Evolutionary conservation across 2,329 filamentous ascomycete species (phyloP), one percentile per base, ranked within the genome.

Genomic region (Passalora sequoiae): DNA sequence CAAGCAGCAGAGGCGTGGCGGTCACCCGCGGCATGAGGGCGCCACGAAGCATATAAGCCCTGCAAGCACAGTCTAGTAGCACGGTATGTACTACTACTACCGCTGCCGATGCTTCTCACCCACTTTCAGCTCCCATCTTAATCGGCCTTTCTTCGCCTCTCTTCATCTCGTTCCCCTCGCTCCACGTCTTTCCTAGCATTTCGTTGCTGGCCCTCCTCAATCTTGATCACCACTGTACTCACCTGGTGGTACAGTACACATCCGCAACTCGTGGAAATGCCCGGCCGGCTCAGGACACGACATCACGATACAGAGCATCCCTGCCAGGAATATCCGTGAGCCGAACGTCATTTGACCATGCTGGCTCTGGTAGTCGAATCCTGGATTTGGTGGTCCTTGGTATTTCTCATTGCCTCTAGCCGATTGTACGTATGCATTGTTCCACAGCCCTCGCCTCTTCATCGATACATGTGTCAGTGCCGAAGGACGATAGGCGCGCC

Each of bases 381-480:
- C 40, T 72, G 69, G 69, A 69, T 69, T 30, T 73, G 69, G 69
- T 73, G 63, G 52, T 60, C 62, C 12, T 19, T 32, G 4, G 42
- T 44, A 17, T 16, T 44, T 19, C 30, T 44, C 19, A 66, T 72
- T 41, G 65, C 69, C 24, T 49, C 58, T 9, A 58, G 53, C 58
- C 65, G 70, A 60, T 62, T 71, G 69, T 72, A n/a, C n/a, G n/a
- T n/a, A n/a, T n/a, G n/a, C n/a, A n/a, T n/a, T n/a, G n/a, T n/a
- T n/a, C n/a, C n/a, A n/a, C n/a, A n/a, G n/a, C n/a, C n/a, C n/a
- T n/a, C n/a, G n/a, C n/a, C n/a, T n/a, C n/a, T n/a, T n/a, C n/a
- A n/a, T n/a, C n/a, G n/a, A n/a, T n/a, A n/a, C n/a, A n/a, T n/a
- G n/a, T n/a, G n/a, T n/a, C n/a, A n/a, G n/a, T n/a, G n/a, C n/a